Percentiles rank a stretch among this genome's conserved stretches.
Evolutionary conservation across 2,329 filamentous ascomycete species (phyloP).

Genomic region (Aureobasidium sp.): DNA sequence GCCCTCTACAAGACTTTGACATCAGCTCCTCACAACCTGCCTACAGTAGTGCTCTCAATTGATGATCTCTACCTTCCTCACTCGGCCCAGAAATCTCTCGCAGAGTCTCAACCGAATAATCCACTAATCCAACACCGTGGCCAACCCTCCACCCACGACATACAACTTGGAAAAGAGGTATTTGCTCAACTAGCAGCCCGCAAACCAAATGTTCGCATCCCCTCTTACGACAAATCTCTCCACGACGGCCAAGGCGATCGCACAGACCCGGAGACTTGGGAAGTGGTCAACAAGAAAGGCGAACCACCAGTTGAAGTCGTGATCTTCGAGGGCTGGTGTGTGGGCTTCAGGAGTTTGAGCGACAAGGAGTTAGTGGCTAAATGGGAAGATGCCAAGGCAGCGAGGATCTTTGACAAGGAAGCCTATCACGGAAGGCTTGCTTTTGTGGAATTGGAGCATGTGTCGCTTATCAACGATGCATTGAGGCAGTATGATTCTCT

Average conservation of each 20-base stretch:
- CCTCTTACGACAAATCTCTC: conserved; percentile 76
- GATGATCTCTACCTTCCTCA: conserved; percentile 85
- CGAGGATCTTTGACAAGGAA: conserved; percentile 38
- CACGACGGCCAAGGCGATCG: conserved; percentile 72
- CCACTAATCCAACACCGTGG: conserved; percentile 73
- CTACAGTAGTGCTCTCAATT: conserved; percentile 68
- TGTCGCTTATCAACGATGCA: conserved; percentile 53
- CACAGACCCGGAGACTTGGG: conserved; percentile 55
- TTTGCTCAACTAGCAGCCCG: conserved; percentile 53
- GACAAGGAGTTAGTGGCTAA: conserved; percentile 48
- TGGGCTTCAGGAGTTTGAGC: conserved; percentile 67
- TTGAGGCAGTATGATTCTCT: conserved; percentile 53
- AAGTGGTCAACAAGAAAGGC: conserved; percentile 47
- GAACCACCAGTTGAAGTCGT: conserved; percentile 50
- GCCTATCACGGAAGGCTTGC: conserved; percentile 47
- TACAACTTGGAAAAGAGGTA: conserved; percentile 55
- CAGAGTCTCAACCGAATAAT: conserved; percentile 60
- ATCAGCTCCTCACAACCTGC: conserved; percentile 49
- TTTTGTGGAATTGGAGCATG: conserved; percentile 47
- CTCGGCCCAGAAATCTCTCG: conserved; percentile 58
- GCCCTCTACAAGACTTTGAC: conserved; percentile 57
- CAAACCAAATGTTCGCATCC: conserved; percentile 51
- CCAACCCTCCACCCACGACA: conserved; percentile 77
- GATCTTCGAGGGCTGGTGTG: conserved; percentile 85
- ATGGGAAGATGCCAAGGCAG: conserved; percentile 44